These are phyloP conservation scores for Cyanophora paradoxa DNA, from an alignment of 78 protist species.

Conservation along the genomic window DNA sequence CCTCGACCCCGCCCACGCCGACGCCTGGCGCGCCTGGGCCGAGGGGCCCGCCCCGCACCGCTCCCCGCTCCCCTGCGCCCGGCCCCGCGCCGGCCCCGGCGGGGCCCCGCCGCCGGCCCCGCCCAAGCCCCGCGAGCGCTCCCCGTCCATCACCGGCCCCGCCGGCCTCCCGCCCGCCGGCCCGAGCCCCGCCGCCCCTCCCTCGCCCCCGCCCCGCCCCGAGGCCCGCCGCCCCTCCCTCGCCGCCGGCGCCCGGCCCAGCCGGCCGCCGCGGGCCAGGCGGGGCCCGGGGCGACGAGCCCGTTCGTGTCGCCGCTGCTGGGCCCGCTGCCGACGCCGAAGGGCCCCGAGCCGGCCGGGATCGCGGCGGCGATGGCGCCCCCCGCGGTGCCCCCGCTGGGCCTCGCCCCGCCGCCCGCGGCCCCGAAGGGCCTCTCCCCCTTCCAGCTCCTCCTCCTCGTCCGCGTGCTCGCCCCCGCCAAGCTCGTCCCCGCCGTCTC, in stretches of 20 bases:
- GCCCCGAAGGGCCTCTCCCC: neutral
- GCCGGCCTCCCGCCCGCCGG: neutral
- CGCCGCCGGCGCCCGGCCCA: neutral
- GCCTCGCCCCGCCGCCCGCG: neutral
- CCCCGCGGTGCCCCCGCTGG: neutral
- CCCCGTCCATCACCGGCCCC: neutral
- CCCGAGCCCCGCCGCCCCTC: neutral
- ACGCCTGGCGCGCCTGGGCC: no score
- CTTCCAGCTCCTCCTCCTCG: constrained; percentile 25
- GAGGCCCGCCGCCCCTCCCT: constrained; percentile 5
- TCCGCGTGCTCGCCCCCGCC: constrained; percentile 65
- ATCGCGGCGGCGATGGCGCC: no score
- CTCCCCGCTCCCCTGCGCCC: constrained; percentile 40
- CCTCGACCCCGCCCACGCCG: neutral
- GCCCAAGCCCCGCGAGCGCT: constrained; percentile 17
- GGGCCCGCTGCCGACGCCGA: no score
- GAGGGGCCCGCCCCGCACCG: no score
- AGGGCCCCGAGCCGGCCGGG: no score
- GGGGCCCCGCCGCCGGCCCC: neutral
- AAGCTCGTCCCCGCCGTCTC: constrained; percentile 41
- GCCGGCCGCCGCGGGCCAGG: neutral
- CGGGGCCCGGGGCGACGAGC: neutral
- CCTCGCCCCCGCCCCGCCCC: neutral
- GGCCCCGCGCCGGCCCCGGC: constrained; percentile 14
- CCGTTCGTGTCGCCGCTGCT: no score